Conservation (phyloP, 768 basidiomycete species). For the Asterophora parasitica region DNA sequence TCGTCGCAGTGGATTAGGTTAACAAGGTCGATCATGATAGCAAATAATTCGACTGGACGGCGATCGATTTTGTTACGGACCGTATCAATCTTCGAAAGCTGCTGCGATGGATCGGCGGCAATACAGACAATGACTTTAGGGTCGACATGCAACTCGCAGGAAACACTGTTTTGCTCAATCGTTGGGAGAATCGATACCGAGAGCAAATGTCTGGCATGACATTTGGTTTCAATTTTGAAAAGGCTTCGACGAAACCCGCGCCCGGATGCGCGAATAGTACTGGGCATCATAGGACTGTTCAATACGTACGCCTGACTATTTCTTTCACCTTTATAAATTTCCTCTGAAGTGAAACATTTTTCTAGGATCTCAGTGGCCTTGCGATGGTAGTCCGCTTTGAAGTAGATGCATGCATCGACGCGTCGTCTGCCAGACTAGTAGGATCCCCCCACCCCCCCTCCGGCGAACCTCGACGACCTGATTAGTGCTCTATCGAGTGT, state of each 20-base stretch:
- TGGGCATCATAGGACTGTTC: slow-evolving; percentile 59
- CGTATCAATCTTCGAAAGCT: slow-evolving; percentile 65
- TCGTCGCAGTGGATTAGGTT: slow-evolving; percentile 50
- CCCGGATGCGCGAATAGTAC: slow-evolving; percentile 44
- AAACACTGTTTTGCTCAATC: slow-evolving; percentile 54
- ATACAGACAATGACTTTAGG: slow-evolving; percentile 46
- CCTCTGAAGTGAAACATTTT: neutral
- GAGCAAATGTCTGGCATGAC: slow-evolving; percentile 33
- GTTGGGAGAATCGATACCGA: slow-evolving; percentile 44
- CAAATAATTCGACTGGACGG: slow-evolving; percentile 35
- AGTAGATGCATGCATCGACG: slow-evolving; percentile 42
- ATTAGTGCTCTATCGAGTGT: slow-evolving; percentile 28
- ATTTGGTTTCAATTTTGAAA: slow-evolving; percentile 63
- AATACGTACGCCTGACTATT: slow-evolving; percentile 44
- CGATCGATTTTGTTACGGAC: slow-evolving; percentile 52
- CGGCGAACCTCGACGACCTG: slow-evolving; percentile 31
- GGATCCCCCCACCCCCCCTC: neutral
- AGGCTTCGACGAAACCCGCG: slow-evolving; percentile 43
- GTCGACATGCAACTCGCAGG: slow-evolving; percentile 68
- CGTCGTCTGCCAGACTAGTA: slow-evolving; percentile 17
- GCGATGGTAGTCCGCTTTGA: slow-evolving; percentile 57
- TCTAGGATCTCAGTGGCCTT: slow-evolving; percentile 53
- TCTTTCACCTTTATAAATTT: neutral
- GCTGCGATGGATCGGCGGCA: slow-evolving; percentile 47
- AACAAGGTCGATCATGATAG: slow-evolving; percentile 28